A percentile compares a stretch with the other conserved stretches of the same genome.
Conservation (phyloP, 1,139 yeast species). For the Pichia sp. region DNA sequence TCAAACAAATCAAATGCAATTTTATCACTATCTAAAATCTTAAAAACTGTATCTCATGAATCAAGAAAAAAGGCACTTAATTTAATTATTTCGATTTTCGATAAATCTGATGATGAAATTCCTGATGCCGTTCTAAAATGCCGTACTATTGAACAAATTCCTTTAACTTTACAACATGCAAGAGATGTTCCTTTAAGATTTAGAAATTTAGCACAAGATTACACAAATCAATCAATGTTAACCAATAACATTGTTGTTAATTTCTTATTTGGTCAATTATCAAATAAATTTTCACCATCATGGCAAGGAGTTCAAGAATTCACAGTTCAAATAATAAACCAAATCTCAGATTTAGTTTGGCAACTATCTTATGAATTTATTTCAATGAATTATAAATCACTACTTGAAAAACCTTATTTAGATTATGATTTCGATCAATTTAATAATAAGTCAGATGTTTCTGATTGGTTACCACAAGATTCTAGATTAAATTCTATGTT, state of each 20-base stretch:
- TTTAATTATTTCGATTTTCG: slow-evolving; percentile 21
- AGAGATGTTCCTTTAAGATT: slow-evolving; percentile 72
- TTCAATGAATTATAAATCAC: slow-evolving; percentile 29
- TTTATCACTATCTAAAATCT: slow-evolving; percentile 16
- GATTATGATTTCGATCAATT: slow-evolving; percentile 16
- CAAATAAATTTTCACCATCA: slow-evolving; percentile 75
- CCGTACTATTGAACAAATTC: slow-evolving; percentile 61
- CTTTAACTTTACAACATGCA: slow-evolving; percentile 60
- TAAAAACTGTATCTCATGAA: slow-evolving; percentile 23
- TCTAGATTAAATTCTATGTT: slow-evolving; percentile 33
- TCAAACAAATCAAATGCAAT: slow-evolving; percentile 12
- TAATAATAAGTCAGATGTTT: slow-evolving; percentile 13
- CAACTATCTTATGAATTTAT: slow-evolving; percentile 40
- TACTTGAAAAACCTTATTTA: slow-evolving; percentile 19
- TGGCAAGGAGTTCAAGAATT: slow-evolving; percentile 73
- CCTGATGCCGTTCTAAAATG: slow-evolving; percentile 35
- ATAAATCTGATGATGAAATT: slow-evolving; percentile 16
- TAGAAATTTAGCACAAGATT: slow-evolving; percentile 52
- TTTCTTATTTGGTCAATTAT: slow-evolving; percentile 66
- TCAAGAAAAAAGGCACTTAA: slow-evolving; percentile 24
- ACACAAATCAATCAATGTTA: slow-evolving; percentile 35
- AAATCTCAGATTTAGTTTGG: slow-evolving; percentile 54
- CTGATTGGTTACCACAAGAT: slow-evolving; percentile 29
- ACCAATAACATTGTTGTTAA: slow-evolving; percentile 44
- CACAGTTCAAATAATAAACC: slow-evolving; percentile 42